Evolutionary conservation across 225 moss, liverwort and hornwort species (phyloP).

Genomic region (Asterella californica): DNA sequence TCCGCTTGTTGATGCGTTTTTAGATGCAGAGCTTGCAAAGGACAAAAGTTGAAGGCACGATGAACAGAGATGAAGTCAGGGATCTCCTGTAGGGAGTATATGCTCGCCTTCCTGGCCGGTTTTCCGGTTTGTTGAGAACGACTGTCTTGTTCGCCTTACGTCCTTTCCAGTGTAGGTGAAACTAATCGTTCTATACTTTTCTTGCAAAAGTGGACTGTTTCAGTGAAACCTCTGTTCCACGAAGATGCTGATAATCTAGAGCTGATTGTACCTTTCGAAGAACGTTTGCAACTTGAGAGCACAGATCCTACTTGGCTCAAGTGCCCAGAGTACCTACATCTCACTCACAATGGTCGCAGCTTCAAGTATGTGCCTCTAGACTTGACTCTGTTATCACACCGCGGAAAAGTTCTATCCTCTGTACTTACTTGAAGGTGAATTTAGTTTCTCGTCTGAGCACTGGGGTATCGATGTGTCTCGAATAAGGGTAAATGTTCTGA

Average conservation of each 20-base stretch:
- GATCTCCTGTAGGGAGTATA: neutral
- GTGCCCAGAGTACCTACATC: conserved; percentile 85
- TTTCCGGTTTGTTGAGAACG: neutral
- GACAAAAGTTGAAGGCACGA: neutral
- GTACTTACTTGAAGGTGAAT: neutral
- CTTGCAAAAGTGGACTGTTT: conserved; percentile 70
- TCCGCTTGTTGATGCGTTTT: neutral
- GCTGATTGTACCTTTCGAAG: conserved; percentile 75
- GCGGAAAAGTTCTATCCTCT: neutral
- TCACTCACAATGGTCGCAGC: conserved; percentile 86
- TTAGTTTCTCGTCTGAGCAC: neutral
- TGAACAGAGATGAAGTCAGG: neutral
- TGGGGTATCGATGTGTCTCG: neutral
- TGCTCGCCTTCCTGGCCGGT: neutral
- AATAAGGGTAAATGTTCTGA: neutral
- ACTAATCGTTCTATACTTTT: neutral
- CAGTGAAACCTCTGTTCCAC: conserved; percentile 84
- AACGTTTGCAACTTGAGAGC: conserved; percentile 84
- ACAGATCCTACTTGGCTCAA: conserved; percentile 74
- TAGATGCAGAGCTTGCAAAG: neutral
- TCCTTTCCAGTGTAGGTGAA: neutral
- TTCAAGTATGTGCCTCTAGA: conserved; percentile 63
- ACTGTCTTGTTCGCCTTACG: neutral
- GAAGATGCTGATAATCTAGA: conserved; percentile 89
- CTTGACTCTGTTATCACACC: conserved; percentile 8